These are phyloP conservation scores for Rhodomyrtus psidioides DNA, from an alignment of 441 rosid genomes.

Conservation along the genomic window DNA sequence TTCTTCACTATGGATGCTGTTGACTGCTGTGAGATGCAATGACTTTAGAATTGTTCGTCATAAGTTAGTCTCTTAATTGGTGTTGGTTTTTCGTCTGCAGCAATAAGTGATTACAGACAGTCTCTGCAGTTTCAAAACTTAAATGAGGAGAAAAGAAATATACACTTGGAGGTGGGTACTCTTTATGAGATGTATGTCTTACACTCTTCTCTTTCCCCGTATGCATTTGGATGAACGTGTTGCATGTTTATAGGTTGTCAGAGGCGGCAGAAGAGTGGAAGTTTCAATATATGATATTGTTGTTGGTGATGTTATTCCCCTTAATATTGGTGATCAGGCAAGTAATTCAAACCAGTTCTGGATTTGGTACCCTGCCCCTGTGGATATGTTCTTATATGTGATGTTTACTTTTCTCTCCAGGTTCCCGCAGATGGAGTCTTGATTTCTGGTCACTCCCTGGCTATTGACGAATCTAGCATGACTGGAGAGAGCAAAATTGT, in stretches of 20 bases:
- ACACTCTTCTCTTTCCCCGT: not conserved
- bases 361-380: not conserved
- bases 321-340: slow-evolving; percentile 94
- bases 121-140: slow-evolving; percentile 97
- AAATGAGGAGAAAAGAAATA: slow-evolving; percentile 93
- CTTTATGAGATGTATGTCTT: not conserved
- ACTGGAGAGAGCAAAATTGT: slow-evolving; percentile 99
- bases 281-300: slow-evolving; percentile 90
- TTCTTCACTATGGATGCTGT: not conserved
- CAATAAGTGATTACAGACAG: slow-evolving; percentile 90
- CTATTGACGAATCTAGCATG: slow-evolving; percentile 98
- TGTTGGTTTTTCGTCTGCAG: slow-evolving; percentile 31
- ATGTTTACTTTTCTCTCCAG: slow-evolving; percentile 21
- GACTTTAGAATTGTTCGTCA: not conserved
- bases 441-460: slow-evolving; percentile 72
- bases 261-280: slow-evolving; percentile 89
- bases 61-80: not conserved
- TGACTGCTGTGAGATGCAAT: not conserved
- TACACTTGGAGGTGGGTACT: slow-evolving; percentile 67
- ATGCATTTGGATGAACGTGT: slow-evolving; percentile 1
- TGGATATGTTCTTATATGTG: not conserved
- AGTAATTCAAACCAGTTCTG: not conserved
- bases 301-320: slow-evolving; percentile 90
- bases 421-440: slow-evolving; percentile 97
- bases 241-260: slow-evolving; percentile 48